Base-by-base conservation (phyloP, 805 yeast species). In the Starmerella sp. region DNA sequence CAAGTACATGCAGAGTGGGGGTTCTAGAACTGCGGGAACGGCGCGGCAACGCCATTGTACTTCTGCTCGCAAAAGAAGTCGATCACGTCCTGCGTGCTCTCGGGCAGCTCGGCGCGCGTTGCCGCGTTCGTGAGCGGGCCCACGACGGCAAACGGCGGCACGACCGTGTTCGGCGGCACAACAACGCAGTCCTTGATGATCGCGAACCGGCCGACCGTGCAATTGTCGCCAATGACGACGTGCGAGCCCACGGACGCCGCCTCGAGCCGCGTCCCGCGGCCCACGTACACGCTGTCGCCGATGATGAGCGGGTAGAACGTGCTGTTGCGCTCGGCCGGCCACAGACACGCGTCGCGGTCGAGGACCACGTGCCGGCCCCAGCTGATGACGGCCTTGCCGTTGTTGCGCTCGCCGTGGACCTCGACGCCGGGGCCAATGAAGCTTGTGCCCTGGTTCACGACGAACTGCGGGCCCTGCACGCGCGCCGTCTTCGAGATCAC, bases 221-320 rank as follows among this genome's bases (percentile, higher is more conserved):
- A 65, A 50, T 66, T 60, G 28, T 52, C 52, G 28, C 75, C 75
- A 10, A 73, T 69, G 13, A 57, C 38, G 3, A 71, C 74, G 31
- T 61, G 58, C 5, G 71, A 67, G 5, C 76, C 76, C 8, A 73
- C 64, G n/a, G 65, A 52, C 5, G 73, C 73, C 6, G 75, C 74
- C 49, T 67, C 61, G 14, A 71, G 50, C 6, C 41, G 46, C 2
- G 67, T 53, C 39, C 58, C 51, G n/a, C 49, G 51, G 28, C 75
- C 76, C 9, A 73, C 60, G 29, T 59, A 60, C 13, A 73, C 76
- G 48, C 57, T 65, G 44, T 64, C 64, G 28, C 76, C 76, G 14
- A 73, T 64, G 39, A 66, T 61, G 37, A 69, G 52, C 0, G 75
- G 75, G 51, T 67, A 68, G 52, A 60, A 64, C 34, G 52, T 54